These are phyloP conservation scores for Articulospora tetracladia DNA, from an alignment of 495 filamentous ascomycete genomes.

Conservation along the genomic window DNA sequence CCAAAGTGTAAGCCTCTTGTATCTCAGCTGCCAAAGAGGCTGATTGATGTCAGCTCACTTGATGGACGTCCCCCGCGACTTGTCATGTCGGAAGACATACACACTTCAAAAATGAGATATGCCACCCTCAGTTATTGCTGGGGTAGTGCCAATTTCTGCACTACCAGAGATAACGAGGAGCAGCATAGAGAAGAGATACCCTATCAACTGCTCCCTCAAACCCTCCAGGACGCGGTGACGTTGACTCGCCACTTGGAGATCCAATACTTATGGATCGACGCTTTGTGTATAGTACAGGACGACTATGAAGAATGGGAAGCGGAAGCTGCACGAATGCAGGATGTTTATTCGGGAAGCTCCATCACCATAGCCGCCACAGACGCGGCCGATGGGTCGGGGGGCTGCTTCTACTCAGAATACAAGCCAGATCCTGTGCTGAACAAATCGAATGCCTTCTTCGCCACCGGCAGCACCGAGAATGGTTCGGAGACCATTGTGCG, in stretches of 20 bases:
- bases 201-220: constrained; percentile 4
- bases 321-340: constrained; percentile 11
- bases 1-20: not conserved
- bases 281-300: constrained; percentile 34
- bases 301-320: constrained; percentile 13
- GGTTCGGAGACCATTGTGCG: not conserved
- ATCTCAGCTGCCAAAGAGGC: not conserved
- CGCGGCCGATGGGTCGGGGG: not conserved
- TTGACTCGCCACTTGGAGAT: constrained; percentile 22
- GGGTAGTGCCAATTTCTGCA: constrained; percentile 17
- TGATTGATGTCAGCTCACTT: constrained; percentile 2
- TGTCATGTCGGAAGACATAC: not conserved
- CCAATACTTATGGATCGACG: constrained; percentile 32
- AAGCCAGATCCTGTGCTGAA: not conserved
- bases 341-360: constrained; percentile 7
- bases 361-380: constrained; percentile 14
- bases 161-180: constrained; percentile 9
- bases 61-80: not conserved
- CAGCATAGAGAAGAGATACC: constrained; percentile 12
- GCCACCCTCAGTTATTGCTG: constrained; percentile 29
- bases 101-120: constrained; percentile 2
- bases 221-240: constrained; percentile 26
- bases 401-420: not conserved
- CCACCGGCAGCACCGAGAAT: not conserved
- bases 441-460: not conserved